Evolutionary conservation across 164 flowering plant species (phyloP).

Genomic region (Chloranthus sessilifolius): DNA sequence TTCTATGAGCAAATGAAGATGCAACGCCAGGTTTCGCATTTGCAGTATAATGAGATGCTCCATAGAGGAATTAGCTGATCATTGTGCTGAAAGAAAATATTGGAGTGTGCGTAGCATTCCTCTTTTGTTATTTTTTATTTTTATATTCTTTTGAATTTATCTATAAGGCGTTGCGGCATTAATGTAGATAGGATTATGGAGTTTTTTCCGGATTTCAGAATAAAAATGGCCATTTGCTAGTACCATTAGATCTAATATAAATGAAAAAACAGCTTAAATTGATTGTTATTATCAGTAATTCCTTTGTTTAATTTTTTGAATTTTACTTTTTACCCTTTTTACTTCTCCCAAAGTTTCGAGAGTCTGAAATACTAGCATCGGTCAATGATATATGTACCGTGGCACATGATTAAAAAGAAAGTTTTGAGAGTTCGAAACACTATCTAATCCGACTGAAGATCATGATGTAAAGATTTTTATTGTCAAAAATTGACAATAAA

Average conservation of each 20-base stretch:
- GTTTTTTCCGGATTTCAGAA: background rate
- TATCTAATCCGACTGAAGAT: background rate
- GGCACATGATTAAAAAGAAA: too few species aligned
- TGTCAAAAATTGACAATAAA: background rate
- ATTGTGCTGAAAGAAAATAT: too few species aligned
- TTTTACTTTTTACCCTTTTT: too few species aligned
- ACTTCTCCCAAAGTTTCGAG: too few species aligned
- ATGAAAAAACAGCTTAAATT: too few species aligned
- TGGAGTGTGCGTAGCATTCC: too few species aligned
- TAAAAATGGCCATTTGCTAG: background rate
- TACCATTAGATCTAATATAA: background rate
- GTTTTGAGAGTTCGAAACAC: background rate
- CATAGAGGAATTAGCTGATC: background rate
- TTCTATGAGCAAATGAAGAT: slow-evolving; percentile 68
- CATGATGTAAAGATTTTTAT: too few species aligned
- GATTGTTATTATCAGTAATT: too few species aligned
- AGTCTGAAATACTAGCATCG: too few species aligned
- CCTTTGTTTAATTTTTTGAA: too few species aligned
- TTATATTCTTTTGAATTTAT: background rate
- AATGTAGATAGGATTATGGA: background rate
- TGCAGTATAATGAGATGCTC: slow-evolving; percentile 33
- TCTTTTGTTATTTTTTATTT: too few species aligned
- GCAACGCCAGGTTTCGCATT: slow-evolving; percentile 63
- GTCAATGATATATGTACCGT: too few species aligned
- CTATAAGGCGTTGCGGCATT: background rate